phyloP scores from a whole-genome alignment of 2,329 filamentous ascomycete species.

The Fonsecaea erecta region DNA sequence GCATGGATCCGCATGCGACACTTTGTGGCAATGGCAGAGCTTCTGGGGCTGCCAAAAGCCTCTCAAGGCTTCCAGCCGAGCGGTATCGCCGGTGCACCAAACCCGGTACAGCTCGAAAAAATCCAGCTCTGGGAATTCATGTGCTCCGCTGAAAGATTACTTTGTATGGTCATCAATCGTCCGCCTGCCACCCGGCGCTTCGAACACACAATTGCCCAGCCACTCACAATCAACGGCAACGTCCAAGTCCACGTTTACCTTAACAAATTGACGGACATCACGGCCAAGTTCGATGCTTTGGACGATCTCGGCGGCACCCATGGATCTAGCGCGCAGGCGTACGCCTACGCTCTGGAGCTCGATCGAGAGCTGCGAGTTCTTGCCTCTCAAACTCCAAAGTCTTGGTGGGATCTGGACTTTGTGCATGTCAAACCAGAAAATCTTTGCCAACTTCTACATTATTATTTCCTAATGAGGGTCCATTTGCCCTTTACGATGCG shows the following conservation, averaged over 20 bases:
- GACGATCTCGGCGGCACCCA: conserved; percentile 16
- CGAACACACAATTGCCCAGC: conserved; percentile 14
- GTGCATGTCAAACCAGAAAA: conserved; percentile 10
- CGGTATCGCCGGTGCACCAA: neutral
- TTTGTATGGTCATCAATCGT: conserved; percentile 44
- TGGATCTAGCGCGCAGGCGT: conserved; percentile 15
- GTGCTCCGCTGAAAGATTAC: conserved; percentile 42
- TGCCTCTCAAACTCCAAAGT: conserved; percentile 15
- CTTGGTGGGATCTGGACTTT: conserved; percentile 20
- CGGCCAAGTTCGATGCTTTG: conserved; percentile 17
- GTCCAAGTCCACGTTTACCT: conserved; percentile 18
- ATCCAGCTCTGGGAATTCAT: conserved; percentile 43
- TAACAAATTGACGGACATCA: conserved; percentile 22
- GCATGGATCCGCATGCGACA: conserved; percentile 47
- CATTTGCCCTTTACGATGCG: conserved; percentile 27
- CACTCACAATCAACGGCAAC: conserved; percentile 14
- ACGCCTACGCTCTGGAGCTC: conserved; percentile 23
- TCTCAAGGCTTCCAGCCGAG: conserved; percentile 13
- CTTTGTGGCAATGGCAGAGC: conserved; percentile 45
- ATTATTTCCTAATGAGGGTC: conserved; percentile 24
- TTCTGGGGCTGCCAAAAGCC: conserved; percentile 44
- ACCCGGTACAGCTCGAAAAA: conserved; percentile 30
- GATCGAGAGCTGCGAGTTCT: conserved; percentile 26
- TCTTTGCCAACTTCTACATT: conserved; percentile 24
- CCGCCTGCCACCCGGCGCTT: conserved; percentile 42